phyloP scores from a whole-genome alignment of 2,329 filamentous ascomycete genomes.

The Pseudogymnoascus pannorum region DNA sequence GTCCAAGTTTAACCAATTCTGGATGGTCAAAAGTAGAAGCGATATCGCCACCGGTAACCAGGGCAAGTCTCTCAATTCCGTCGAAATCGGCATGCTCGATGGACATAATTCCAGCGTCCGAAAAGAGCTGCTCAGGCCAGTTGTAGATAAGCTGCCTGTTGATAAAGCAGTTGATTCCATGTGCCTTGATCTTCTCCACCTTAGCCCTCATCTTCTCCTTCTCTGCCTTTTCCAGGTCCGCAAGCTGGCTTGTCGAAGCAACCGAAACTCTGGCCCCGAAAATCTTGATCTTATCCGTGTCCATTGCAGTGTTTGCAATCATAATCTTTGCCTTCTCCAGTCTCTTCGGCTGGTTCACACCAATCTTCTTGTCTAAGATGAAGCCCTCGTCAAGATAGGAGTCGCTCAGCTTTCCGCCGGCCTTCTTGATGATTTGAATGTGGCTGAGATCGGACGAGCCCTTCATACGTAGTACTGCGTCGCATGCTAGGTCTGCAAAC shows the following conservation, averaged over 20 bases:
- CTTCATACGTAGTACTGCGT: slow-evolving; percentile 84
- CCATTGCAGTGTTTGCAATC: slow-evolving; percentile 97
- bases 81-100: slow-evolving; percentile 99
- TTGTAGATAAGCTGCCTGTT: slow-evolving; percentile 99
- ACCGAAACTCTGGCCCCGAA: slow-evolving; percentile 97
- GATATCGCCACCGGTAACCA: slow-evolving; percentile 96
- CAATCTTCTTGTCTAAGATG: slow-evolving; percentile 98
- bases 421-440: slow-evolving; percentile 99
- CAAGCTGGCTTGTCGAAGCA: slow-evolving; percentile 88
- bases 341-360: slow-evolving; percentile 95
- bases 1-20: slow-evolving; percentile 90
- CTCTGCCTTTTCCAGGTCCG: slow-evolving; percentile 97
- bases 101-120: slow-evolving; percentile 93
- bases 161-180: slow-evolving; percentile 99
- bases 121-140: slow-evolving; percentile 98
- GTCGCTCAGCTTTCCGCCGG: slow-evolving; percentile 92
- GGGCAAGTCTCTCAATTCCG: slow-evolving; percentile 86
- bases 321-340: slow-evolving; percentile 98
- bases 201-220: slow-evolving; percentile 99
- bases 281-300: slow-evolving; percentile 99
- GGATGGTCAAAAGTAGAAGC: slow-evolving; percentile 97
- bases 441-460: slow-evolving; percentile 90
- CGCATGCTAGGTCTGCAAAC: slow-evolving; percentile 81
- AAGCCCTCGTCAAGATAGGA: slow-evolving; percentile 98
- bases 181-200: slow-evolving; percentile 96